Base-by-base conservation (phyloP, 2,329 filamentous ascomycete genomes). In the Cryphonectria carpinicola region DNA sequence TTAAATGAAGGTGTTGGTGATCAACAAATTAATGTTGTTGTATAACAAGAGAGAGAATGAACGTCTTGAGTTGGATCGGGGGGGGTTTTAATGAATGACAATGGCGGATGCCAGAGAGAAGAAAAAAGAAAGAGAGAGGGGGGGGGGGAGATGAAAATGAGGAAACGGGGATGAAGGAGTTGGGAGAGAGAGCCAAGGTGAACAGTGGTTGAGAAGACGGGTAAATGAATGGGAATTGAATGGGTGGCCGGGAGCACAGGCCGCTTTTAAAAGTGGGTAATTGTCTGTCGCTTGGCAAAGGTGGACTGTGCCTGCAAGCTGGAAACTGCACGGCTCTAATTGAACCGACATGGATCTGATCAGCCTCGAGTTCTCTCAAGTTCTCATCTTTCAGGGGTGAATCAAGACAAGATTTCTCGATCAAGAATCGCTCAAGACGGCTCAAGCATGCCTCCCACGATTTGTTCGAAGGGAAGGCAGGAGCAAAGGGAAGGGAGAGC, bases 51-150 rank as follows among this genome's bases (percentile, higher is more conserved):
- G 37, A 84, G 77, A 84, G 77, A 82, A 76, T 79, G 80, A 79
- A 76, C 78, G 74, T 72, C 67, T 46, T n/a, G 66, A 73, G 74
- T 70, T 71, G 70, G 66, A 63, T 75, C 80, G 37, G 37, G 10
- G 37, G 37, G 37, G 76, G n/a, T n/a, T 78, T 76, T 84, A 89
- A 89, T 81, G 86, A 89, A 84, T 86, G 87, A 86, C 84, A 78
- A 81, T 84, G 85, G 85, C 83, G 82, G 82, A 81, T 80, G 82
- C 82, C 81, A 80, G 80, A 79, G 81, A 80, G 79, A 81, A 81
- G 4, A 3, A 32, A 32, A 80, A 79, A 81, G 80, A 79, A 81
- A 81, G 81, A 75, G 74, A 76, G 78, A 46, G 32, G 22, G 39
- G 41, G 49, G 32, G 35, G 54, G 17, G 28, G n/a, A 32, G 37